Evolutionary conservation across 2,329 filamentous ascomycete species (phyloP), one percentile per base, ranked within the genome.

Genomic region (Escovopsis sp.): DNA sequence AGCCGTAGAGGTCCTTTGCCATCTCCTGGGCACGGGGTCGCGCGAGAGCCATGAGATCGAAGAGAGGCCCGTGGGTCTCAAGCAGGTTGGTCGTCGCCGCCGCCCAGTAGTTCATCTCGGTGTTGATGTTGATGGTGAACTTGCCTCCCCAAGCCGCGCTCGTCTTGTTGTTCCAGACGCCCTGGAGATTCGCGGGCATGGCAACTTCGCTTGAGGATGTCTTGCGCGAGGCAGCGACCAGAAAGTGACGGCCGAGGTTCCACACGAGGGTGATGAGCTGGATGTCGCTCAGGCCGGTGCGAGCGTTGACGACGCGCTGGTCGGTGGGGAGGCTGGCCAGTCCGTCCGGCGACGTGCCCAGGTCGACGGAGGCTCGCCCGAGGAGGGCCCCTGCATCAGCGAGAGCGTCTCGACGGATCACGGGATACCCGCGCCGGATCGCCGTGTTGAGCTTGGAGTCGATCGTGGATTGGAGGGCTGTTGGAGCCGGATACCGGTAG

Each of bases 101-200:
- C 0, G 43, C 42, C 62, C 61, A 66, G 43, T 66, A 65, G 44
- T 66, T 66, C 63, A 66, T 67, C 43, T 66, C 54, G 0, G 54
- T 50, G 33, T 66, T 67, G 48, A 65, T 63, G 39, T 65, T 63
- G 37, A 65, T 60, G 2, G 62, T 66, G 39, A 56, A 63, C 36
- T 62, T 64, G 25, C 51, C 54, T 2, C 59, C 60, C 62, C 62
- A 65, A 11, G 59, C 48, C 6, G 44, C 37, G 5, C 21, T 38
- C 2, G 38, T 42, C 14, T 41, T 38, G 23, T 48, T 45, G 28
- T 51, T 50, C 48, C 46, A 51, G 13, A 52, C 41, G 2, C 45
- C 48, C 26, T 51, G 48, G 6, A 52, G 41, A 31, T 51, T 52
- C 3, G 49, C 44, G 4, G 49, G 45, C 25, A 51, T 39, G 13